Conservation (phyloP, 176 grass and related monocot species). For the Avena sativa region DNA sequence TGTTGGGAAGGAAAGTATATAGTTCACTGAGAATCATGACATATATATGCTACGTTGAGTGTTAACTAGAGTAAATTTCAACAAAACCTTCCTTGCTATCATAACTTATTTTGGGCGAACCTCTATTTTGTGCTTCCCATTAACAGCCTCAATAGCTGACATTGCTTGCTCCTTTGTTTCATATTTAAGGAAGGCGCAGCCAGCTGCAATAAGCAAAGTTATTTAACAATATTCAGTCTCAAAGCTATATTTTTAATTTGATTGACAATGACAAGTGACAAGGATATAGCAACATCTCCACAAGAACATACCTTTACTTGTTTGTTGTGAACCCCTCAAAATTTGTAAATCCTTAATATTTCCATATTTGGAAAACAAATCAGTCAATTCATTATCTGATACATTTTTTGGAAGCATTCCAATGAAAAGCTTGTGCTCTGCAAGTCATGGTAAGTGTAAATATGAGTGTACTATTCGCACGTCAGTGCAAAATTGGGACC, state of each 20-base stretch:
- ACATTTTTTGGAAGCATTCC: conserved; percentile 99
- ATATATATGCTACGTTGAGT: background rate
- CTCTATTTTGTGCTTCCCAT: conserved; percentile 66
- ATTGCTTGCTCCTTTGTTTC: conserved; percentile 96
- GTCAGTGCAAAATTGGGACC: background rate
- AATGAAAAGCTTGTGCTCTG: conserved; percentile 98
- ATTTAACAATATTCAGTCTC: conserved; percentile 26
- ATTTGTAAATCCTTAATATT: conserved; percentile 98
- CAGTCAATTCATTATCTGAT: conserved; percentile 74
- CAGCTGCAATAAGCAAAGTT: conserved; percentile 59
- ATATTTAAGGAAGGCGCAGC: conserved; percentile 96
- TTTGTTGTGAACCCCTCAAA: conserved; percentile 93
- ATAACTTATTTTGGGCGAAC: conserved; percentile 39
- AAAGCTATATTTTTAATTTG: conserved; percentile 27
- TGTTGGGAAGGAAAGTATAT: background rate
- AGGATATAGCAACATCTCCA: conserved; percentile 21
- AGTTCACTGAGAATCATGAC: background rate
- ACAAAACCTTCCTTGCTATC: background rate
- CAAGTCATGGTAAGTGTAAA: conserved; percentile 31
- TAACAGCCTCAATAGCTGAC: conserved; percentile 85
- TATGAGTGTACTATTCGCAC: conserved; percentile 34
- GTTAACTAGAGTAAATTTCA: conserved; percentile 20
- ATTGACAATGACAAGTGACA: conserved; percentile 12
- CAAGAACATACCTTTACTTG: conserved; percentile 80
- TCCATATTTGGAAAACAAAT: conserved; percentile 84